Evolutionary conservation across 2,329 filamentous ascomycete species (phyloP).

Genomic region (Chalaropsis thielavioides): DNA sequence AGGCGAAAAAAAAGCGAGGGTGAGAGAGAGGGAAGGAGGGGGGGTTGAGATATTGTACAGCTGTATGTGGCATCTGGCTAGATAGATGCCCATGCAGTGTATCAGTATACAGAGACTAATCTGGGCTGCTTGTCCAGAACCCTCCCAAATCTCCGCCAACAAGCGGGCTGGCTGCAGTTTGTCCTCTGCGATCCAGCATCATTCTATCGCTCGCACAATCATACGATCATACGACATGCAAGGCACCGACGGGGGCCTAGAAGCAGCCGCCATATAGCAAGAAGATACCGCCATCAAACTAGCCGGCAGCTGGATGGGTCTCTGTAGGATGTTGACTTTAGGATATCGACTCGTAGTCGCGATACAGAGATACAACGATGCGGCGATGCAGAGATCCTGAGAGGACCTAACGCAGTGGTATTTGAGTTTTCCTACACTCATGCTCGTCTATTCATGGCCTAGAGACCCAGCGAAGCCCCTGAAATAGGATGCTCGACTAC

Average conservation of each 20-base stretch:
- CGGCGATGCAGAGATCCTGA: too few species aligned
- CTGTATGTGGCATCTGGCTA: not conserved
- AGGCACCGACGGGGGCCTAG: not conserved
- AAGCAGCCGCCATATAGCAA: not conserved
- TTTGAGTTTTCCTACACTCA: not conserved
- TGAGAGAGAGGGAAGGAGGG: not conserved
- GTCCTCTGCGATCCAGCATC: not conserved
- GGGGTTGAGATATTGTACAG: not conserved
- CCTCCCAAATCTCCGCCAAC: not conserved
- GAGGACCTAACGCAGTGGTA: not conserved
- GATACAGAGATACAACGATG: too few species aligned
- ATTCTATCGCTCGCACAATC: not conserved
- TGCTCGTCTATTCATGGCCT: not conserved
- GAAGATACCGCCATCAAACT: not conserved
- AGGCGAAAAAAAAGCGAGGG: constrained; percentile 26
- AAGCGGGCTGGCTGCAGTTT: not conserved
- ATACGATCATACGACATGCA: constrained; percentile 4
- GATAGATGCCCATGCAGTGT: constrained; percentile 1
- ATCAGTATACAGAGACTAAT: not conserved
- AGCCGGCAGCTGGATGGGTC: not conserved
- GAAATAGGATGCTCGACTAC: not conserved
- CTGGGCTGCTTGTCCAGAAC: not conserved
- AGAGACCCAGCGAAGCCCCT: not conserved
- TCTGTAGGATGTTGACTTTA: not conserved
- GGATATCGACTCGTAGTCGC: too few species aligned